phyloP scores from a whole-genome alignment of 768 basidiomycete genomes.

The Lactarius evosmus region DNA sequence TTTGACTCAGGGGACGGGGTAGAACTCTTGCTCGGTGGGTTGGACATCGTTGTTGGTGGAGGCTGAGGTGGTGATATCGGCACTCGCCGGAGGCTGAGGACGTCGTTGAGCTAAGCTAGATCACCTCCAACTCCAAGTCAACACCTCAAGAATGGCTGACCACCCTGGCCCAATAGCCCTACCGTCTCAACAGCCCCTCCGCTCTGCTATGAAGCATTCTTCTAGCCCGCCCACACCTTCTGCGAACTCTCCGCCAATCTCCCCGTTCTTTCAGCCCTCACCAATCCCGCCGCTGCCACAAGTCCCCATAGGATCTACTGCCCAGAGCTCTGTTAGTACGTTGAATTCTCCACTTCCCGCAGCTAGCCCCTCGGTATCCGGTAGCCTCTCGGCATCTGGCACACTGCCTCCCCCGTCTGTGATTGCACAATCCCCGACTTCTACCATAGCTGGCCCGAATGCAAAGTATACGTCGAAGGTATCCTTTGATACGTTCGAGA shows the following conservation, averaged over 20 bases:
- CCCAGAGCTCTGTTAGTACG: slow-evolving; percentile 10
- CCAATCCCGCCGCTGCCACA: slow-evolving; percentile 7
- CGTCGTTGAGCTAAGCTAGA: slow-evolving; percentile 16
- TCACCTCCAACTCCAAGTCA: slow-evolving; percentile 22
- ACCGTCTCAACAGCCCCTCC: slow-evolving; percentile 37
- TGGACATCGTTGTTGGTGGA: slow-evolving; percentile 7
- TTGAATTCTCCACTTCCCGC: slow-evolving; percentile 1
- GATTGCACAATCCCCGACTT: slow-evolving; percentile 14
- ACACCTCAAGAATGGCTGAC: slow-evolving; percentile 17
- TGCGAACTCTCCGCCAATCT: slow-evolving; percentile 25
- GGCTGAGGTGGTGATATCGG: slow-evolving; percentile 11
- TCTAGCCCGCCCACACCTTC: slow-evolving; percentile 32
- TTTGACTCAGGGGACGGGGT: slow-evolving; percentile 8
- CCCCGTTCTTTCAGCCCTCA: slow-evolving; percentile 18
- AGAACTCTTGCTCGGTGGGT: slow-evolving; percentile 14
- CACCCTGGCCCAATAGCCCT: slow-evolving; percentile 29
- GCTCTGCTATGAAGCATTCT: slow-evolving; percentile 54
- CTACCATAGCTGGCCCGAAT: slow-evolving; percentile 32
- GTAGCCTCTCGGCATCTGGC: neutral
- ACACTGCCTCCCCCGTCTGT: slow-evolving; percentile 16
- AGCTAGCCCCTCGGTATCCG: slow-evolving; percentile 10
- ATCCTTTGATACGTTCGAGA: slow-evolving; percentile 86
- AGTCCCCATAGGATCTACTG: neutral
- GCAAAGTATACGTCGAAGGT: slow-evolving; percentile 58
- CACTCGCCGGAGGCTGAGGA: slow-evolving; percentile 1